Evolutionary conservation across 306 rosid genomes (phyloP).

Genomic region (Aeschynomene evenia): DNA sequence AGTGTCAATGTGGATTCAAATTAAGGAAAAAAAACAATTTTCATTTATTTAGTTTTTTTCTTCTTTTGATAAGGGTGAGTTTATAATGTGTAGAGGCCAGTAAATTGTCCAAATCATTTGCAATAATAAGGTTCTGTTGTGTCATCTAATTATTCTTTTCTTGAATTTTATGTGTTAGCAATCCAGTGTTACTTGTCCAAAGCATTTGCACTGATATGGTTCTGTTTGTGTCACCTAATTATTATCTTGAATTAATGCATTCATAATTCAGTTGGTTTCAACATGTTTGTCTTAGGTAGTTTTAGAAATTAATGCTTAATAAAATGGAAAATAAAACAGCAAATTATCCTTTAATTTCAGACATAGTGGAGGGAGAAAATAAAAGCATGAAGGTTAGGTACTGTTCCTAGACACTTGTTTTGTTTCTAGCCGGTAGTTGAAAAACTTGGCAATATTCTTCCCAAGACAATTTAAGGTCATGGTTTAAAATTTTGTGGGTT

Average conservation of each 20-base stretch:
- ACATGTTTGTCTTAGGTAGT: neutral
- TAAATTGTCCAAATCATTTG: slow-evolving; percentile 2
- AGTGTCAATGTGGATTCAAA: neutral
- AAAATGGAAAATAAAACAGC: neutral
- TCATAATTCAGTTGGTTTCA: neutral
- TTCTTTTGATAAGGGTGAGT: neutral
- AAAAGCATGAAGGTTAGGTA: neutral
- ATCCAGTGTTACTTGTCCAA: no score
- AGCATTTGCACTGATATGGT: neutral
- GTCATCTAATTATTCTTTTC: neutral
- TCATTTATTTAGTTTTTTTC: neutral
- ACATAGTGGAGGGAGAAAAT: neutral
- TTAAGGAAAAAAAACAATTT: neutral
- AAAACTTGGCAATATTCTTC: neutral
- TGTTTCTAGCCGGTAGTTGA: neutral
- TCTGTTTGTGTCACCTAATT: no score
- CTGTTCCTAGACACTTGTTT: slow-evolving; percentile 11
- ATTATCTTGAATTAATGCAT: neutral
- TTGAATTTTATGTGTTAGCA: no score
- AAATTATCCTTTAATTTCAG: neutral
- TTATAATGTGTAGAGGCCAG: neutral
- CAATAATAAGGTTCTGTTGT: slow-evolving; percentile 3
- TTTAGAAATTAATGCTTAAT: neutral
- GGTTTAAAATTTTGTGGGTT: neutral
- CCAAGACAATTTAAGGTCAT: neutral